Percentiles rank a stretch among this genome's conserved stretches.
Conservation (phyloP, 306 rosid genomes). For the Sphenostylis stenocarpa region DNA sequence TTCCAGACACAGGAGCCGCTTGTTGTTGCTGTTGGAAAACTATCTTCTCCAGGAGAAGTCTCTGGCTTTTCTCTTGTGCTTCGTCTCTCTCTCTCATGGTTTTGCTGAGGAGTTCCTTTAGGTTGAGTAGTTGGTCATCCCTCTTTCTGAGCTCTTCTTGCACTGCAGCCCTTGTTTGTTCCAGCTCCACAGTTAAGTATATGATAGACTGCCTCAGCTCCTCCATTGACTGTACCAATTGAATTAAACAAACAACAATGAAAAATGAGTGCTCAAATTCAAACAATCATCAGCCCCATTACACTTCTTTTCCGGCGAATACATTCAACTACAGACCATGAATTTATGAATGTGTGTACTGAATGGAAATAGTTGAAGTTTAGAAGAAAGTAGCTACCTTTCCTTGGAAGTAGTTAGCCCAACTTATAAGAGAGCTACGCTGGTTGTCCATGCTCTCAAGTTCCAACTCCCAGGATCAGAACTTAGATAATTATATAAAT, state of each 20-base stretch:
- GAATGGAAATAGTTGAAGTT: not conserved
- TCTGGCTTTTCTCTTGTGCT: conserved; percentile 68
- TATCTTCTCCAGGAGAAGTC: conserved; percentile 61
- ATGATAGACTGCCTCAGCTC: conserved; percentile 71
- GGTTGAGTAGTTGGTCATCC: conserved; percentile 67
- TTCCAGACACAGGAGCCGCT: conserved; percentile 73
- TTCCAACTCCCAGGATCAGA: not conserved
- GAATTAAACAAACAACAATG: not conserved
- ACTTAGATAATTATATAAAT: not conserved
- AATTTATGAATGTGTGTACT: not conserved
- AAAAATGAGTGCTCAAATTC: conserved; percentile 33
- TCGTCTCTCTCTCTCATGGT: conserved; percentile 82
- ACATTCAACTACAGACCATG: not conserved
- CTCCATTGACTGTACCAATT: conserved; percentile 63
- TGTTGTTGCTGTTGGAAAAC: conserved; percentile 52
- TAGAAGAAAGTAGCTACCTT: conserved; percentile 50
- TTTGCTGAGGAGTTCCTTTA: conserved; percentile 67
- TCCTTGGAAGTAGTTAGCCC: conserved; percentile 71
- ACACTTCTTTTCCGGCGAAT: not conserved
- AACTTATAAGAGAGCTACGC: conserved; percentile 53
- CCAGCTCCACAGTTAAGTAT: conserved; percentile 73
- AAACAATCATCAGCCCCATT: conserved; percentile 26
- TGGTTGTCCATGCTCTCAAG: conserved; percentile 64
- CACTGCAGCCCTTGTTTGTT: conserved; percentile 65
- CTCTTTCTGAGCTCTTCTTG: conserved; percentile 85